A percentile compares a stretch with the other conserved stretches of the same genome.
These are phyloP conservation scores for Phoma herbarum DNA, from an alignment of 2,329 filamentous ascomycete genomes.

Conservation along the genomic window DNA sequence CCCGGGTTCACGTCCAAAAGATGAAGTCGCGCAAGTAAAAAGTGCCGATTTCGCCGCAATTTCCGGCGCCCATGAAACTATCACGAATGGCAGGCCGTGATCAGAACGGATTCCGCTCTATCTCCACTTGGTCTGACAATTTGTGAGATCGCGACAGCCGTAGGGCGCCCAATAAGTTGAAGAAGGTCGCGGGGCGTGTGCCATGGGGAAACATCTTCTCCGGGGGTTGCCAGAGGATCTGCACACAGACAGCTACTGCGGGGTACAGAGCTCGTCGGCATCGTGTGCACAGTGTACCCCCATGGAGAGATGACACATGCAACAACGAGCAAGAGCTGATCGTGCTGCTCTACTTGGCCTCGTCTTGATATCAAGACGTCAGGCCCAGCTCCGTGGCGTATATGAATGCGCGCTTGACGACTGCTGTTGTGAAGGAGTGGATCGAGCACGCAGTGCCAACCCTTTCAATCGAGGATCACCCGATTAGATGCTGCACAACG, in stretches of 20 bases:
- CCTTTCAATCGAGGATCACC: background rate
- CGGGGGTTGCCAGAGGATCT: slow-evolving; percentile 11
- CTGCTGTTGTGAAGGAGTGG: background rate
- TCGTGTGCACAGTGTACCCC: background rate
- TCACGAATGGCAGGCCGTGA: slow-evolving; percentile 4
- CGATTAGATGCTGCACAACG: slow-evolving; percentile 4
- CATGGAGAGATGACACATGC: slow-evolving; percentile 2
- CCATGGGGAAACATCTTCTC: slow-evolving; percentile 17
- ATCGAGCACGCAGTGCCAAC: slow-evolving; percentile 2
- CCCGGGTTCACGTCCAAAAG: slow-evolving; percentile 5
- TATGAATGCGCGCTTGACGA: slow-evolving; percentile 3
- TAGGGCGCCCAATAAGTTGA: slow-evolving; percentile 1
- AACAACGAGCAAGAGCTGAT: background rate
- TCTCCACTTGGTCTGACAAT: slow-evolving; percentile 10
- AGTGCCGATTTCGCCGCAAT: slow-evolving; percentile 8
- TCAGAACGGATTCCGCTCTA: background rate
- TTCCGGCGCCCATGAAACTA: slow-evolving; percentile 9
- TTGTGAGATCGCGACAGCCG: slow-evolving; percentile 11
- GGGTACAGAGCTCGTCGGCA: slow-evolving; percentile 11
- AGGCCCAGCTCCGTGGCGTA: background rate
- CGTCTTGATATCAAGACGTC: background rate
- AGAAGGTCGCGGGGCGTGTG: slow-evolving; percentile 3
- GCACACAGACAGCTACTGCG: slow-evolving; percentile 17
- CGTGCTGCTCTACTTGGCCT: slow-evolving; percentile 11
- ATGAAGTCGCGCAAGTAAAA: background rate